Evolutionary conservation across 306 rosid species (phyloP).

Genomic region (Prunus dulcis): DNA sequence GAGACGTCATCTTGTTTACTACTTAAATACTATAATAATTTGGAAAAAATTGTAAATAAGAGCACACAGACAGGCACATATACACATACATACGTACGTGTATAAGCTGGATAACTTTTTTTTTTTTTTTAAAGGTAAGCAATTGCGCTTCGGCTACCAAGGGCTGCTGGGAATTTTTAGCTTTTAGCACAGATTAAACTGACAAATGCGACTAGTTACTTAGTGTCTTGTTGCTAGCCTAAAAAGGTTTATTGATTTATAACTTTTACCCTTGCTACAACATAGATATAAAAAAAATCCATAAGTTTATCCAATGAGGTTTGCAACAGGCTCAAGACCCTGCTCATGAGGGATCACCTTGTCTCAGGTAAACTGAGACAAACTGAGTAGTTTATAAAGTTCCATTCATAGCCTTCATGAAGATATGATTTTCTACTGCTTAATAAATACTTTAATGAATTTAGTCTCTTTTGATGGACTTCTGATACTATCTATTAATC

Average conservation of each 20-base stretch:
- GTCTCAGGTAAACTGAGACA: neutral
- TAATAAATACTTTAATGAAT: neutral
- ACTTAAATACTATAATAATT: neutral
- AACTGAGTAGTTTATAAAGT: too few species aligned
- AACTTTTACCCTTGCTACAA: too few species aligned
- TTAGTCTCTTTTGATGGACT: slow-evolving; percentile 10
- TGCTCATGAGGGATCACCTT: neutral
- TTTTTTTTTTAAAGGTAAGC: too few species aligned
- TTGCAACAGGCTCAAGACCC: neutral
- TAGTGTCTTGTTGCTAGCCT: too few species aligned
- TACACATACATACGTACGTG: neutral
- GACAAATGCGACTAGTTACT: too few species aligned
- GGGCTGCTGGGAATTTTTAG: too few species aligned
- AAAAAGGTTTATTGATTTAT: too few species aligned
- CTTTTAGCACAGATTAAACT: too few species aligned
- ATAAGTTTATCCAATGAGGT: neutral
- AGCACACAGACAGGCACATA: neutral
- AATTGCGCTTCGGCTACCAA: too few species aligned
- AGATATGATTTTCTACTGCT: neutral
- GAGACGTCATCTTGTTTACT: neutral
- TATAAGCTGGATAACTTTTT: too few species aligned
- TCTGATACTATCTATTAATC: slow-evolving; percentile 11
- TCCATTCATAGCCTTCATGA: too few species aligned
- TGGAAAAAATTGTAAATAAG: neutral
- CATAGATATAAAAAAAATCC: neutral